These are phyloP conservation scores for Plasmodiophora brassicae DNA, from an alignment of 208 protist species.

Conservation along the genomic window DNA sequence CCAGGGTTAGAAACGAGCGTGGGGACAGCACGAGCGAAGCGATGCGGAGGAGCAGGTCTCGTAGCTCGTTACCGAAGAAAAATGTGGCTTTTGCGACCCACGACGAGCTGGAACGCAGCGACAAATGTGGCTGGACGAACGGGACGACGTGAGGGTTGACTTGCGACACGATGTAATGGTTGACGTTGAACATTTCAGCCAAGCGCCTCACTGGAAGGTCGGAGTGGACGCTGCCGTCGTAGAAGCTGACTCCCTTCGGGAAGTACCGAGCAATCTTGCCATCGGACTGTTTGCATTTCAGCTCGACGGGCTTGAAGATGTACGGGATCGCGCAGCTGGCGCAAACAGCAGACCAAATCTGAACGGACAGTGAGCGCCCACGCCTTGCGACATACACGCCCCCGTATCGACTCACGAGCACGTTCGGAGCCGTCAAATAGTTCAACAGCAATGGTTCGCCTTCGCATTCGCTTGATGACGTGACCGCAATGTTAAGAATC, in stretches of 20 bases:
- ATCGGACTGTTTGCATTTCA: neutral
- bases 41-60: neutral
- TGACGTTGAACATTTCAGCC: conserved; percentile 23
- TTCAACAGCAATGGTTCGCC: neutral
- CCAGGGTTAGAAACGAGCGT: neutral
- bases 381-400: too few species aligned
- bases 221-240: neutral
- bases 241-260: neutral
- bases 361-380: too few species aligned
- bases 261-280: neutral
- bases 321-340: conserved; percentile 15
- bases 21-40: neutral
- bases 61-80: neutral
- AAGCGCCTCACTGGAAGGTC: neutral
- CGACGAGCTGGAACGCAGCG: neutral
- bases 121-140: neutral
- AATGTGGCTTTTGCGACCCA: neutral
- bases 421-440: conserved; percentile 24
- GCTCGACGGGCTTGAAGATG: neutral
- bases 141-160: conserved; percentile 26
- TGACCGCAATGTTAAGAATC: conserved; percentile 24
- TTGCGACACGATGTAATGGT: conserved; percentile 21
- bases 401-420: neutral
- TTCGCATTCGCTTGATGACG: neutral
- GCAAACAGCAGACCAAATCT: conserved; percentile 27